Conservation (phyloP, 2,329 filamentous ascomycete species). For the Cladorrhinum sp. region DNA sequence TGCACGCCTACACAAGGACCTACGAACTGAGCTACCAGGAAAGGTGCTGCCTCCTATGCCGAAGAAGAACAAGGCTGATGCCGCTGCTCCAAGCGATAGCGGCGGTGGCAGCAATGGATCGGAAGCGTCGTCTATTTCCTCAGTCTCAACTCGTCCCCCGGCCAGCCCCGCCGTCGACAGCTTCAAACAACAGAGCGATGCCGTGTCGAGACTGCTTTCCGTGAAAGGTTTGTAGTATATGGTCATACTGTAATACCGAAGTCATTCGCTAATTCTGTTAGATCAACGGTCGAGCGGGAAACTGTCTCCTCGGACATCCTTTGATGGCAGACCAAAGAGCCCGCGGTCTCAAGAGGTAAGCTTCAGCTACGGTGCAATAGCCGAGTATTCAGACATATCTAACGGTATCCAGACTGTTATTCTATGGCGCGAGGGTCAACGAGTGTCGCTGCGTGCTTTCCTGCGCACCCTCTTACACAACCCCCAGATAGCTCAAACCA, state of each 20-base stretch:
- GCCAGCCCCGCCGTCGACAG: constrained; percentile 31
- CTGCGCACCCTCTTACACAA: constrained; percentile 84
- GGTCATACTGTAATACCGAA: neutral
- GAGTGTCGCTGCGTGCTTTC: constrained; percentile 87
- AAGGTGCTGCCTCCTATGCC: constrained; percentile 84
- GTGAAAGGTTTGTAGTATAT: constrained; percentile 39
- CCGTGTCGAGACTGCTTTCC: constrained; percentile 39
- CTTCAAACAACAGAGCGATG: constrained; percentile 24
- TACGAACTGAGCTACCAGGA: constrained; percentile 83
- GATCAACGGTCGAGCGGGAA: constrained; percentile 37
- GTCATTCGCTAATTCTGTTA: constrained; percentile 26
- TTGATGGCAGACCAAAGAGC: constrained; percentile 39
- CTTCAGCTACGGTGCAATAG: constrained; percentile 5
- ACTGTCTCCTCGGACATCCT: constrained; percentile 42
- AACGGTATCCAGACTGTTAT: constrained; percentile 40
- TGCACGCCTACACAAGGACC: constrained; percentile 68
- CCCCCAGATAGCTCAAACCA: constrained; percentile 76
- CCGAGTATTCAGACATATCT: constrained; percentile 1
- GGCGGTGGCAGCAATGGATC: constrained; percentile 56
- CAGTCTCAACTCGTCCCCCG: constrained; percentile 66
- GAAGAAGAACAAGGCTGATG: constrained; percentile 84
- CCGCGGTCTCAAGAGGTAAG: constrained; percentile 28
- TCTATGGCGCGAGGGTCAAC: constrained; percentile 82
- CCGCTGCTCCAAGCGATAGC: constrained; percentile 53
- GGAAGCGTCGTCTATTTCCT: constrained; percentile 78